Base-by-base conservation (phyloP, 495 filamentous ascomycete species). In the Lindgomyces ingoldianus region DNA sequence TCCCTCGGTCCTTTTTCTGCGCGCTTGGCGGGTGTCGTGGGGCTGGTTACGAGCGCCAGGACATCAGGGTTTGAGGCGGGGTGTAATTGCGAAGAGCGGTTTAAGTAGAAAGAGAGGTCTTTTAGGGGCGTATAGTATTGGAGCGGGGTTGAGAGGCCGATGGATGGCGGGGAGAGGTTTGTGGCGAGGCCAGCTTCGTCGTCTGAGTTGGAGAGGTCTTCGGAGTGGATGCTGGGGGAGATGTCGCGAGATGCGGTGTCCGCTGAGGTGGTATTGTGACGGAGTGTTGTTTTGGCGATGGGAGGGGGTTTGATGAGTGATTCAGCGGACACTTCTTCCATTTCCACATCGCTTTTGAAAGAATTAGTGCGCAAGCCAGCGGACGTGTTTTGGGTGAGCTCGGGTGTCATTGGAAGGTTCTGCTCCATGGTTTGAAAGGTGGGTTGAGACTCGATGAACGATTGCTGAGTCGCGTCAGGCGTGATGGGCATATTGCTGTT, bases 41-140 rank as follows among this genome's bases (percentile, higher is more conserved):
- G 71, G 49, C 84, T 78, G 19, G 84, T 81, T 12, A 85, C 89
- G 19, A 93, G 76, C 0, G 85, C 90, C 30, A 94, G 79, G 11
- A 89, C 80, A 66, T 92, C 87, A 12, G 87, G 75, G 26, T 57
- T 60, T 11, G 33, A 22, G 51, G 48, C 21, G 19, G 54, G 19
- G 57, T 65, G 52, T 60, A 47, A 48, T 58, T 70, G 69, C n/a
- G 60, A 65, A 2, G 73, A 65, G 29, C 50, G 30, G 67, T 76
- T 76, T 11, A 77, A 64, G 36, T 65, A 67, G 29, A 22, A 48
- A 22, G 48, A 75, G 12, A 96, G 78, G 2, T 81, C 79, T 36
- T 85, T 85, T 3, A 96, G 82, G 1, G 87, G 77, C 24, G 87
- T 80, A 67, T 86, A 93, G 65, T 90, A 89, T 0, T 85, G 83